Evolutionary conservation across 2,329 filamentous ascomycete genomes (phyloP), one percentile per base, ranked within the genome.

Genomic region (Alternaria solani): DNA sequence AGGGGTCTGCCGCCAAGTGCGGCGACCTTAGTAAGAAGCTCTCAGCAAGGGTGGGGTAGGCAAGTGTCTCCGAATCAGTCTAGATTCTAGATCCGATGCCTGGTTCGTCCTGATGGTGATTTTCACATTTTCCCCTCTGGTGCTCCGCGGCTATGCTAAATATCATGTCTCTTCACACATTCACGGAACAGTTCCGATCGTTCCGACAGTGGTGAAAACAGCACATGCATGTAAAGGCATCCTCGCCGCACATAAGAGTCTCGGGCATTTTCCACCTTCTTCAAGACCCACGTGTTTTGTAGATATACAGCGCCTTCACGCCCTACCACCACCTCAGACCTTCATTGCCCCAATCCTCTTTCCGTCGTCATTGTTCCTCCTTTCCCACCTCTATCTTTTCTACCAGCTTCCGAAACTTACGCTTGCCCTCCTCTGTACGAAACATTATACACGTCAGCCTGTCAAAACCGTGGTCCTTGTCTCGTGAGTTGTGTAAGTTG

Each of bases 1-100:
- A 66, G 59, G 63, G 61, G 58, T 66, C 32, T 49, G 2, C 41
- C 11, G 25, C 16, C 9, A 28, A 38, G 46, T 61, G 64, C 62
- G 56, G 61, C 61, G 36, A 16, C 16, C 28, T 59, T 59, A 62
- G n/a, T 63, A 55, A 67, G 59, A n/a, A 25, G 6, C 14, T 9
- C 3, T 23, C 26, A 9, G 38, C 46, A 46, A 59, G 11, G 20
- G 52, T 57, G 57, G 57, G 57, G 57, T 49, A 39, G 20, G 11
- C 12, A 14, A 28, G 20, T 46, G 5, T 28, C 5, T 6, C 1
- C 39, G 23, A 41, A 41, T 23, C n/a, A 23, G 20, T 12, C 18
- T 23, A 41, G 18, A 12, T 7, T 12, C 18, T 23, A 41, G 18
- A 12, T 7, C 7, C 11, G 11, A 12, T 23, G 39, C 39, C 18